Evolutionary conservation across 495 filamentous ascomycete species (phyloP), one percentile per base, ranked within the genome.

Genomic region (Cryomyces minteri): DNA sequence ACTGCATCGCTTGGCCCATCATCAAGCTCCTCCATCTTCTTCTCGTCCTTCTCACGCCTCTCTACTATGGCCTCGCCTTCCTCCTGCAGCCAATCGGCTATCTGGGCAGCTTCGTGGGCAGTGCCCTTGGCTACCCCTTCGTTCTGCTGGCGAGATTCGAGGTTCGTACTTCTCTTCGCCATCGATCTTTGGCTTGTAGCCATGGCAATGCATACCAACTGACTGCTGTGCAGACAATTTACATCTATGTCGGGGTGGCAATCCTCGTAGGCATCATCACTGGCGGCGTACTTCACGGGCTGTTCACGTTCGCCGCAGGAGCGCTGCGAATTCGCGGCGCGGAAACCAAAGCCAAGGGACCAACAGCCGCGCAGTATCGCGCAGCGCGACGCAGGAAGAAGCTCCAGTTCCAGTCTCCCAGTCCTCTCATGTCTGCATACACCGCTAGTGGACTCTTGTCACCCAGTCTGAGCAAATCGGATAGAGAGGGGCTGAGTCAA

Each of bases 211-310:
- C 41, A 54, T 41, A 48, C 50, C 52, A 46, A 53, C 52, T 59
- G 37, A 56, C 41, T 51, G 34, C 40, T 37, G 45, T 43, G 29
- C 46, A 81, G 78, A 72, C 74, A 41, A 54, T 82, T 25, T 77
- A 80, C 53, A 74, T 74, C 53, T 82, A 73, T 61, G 57, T 83
- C 29, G 73, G 71, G 39, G 62, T 71, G 43, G 78, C 79, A 12
- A 60, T 66, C 9, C 45, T 80, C 18, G 64, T 78, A 47, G 81
- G 79, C 1, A 50, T 71, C 12, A 36, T 68, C 12, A 61, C 70
- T 12, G 78, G 71, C 31, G 50, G 63, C 10, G 43, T 70, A 7
- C 55, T 80, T 40, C 64, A 71, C 53, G 56, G 67, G 30, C 59
- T 60, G 28, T 65, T 61, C 30, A 54, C 49, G 40, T 47, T 66